These are phyloP conservation scores for Rusavskia elegans DNA, from an alignment of 495 filamentous ascomycete species.

Conservation along the genomic window DNA sequence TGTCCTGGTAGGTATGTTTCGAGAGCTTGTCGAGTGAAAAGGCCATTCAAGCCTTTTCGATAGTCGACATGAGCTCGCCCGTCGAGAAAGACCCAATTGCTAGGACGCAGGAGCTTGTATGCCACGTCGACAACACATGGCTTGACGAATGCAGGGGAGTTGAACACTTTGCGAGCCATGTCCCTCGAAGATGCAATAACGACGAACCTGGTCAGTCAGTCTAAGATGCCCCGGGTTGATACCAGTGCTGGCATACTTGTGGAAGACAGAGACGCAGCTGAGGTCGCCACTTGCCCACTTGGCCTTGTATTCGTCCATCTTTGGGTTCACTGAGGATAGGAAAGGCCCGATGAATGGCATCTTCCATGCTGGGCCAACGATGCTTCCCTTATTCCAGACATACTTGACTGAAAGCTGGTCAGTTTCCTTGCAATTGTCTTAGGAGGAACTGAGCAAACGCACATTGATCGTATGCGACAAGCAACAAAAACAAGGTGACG, in stretches of 20 bases:
- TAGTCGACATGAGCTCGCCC: constrained; percentile 92
- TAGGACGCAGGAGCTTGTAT: constrained; percentile 79
- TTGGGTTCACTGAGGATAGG: constrained; percentile 77
- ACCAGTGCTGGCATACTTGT: constrained; percentile 57
- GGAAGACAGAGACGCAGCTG: constrained; percentile 96
- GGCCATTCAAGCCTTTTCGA: constrained; percentile 85
- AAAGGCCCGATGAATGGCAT: constrained; percentile 94
- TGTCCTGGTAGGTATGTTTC: constrained; percentile 79
- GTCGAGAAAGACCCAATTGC: constrained; percentile 97
- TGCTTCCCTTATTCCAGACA: constrained; percentile 68
- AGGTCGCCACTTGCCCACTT: constrained; percentile 86
- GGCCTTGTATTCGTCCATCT: constrained; percentile 74
- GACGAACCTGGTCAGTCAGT: constrained; percentile 53
- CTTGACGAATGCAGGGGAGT: constrained; percentile 82
- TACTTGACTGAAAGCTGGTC: constrained; percentile 52
- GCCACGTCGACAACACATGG: constrained; percentile 94
- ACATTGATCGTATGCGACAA: constrained; percentile 80
- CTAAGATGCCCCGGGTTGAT: background rate
- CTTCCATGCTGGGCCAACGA: constrained; percentile 71
- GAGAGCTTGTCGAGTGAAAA: constrained; percentile 86
- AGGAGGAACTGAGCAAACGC: constrained; percentile 18
- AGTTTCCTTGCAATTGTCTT: background rate
- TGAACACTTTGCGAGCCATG: constrained; percentile 94
- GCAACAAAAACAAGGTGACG: constrained; percentile 47
- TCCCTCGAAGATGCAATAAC: constrained; percentile 93